Conservation (phyloP, 352 stramenopile species). For the Pythium utonaiense region DNA sequence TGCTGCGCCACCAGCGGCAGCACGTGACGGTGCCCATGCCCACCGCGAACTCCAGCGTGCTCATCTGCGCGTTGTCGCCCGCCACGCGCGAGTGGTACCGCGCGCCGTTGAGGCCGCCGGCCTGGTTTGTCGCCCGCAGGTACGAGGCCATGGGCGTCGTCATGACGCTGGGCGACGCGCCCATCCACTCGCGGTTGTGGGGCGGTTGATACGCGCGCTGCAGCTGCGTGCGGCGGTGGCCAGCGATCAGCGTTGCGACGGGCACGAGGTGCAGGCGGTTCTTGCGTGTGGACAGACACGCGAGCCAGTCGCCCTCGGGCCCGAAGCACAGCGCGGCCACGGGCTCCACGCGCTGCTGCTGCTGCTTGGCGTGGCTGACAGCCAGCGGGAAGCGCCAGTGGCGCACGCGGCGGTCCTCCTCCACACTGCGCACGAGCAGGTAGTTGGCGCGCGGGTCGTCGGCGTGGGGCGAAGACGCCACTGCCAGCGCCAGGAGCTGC, state of each 20-base stretch:
- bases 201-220: slow-evolving; percentile 46
- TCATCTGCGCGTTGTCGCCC: slow-evolving; percentile 82
- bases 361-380: slow-evolving; percentile 56
- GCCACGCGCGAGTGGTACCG: slow-evolving; percentile 81
- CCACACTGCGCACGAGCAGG: slow-evolving; percentile 67
- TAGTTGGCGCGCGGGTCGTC: slow-evolving; percentile 33
- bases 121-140: slow-evolving; percentile 75
- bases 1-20: slow-evolving; percentile 71
- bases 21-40: slow-evolving; percentile 71
- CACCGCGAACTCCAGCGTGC: slow-evolving; percentile 70
- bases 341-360: slow-evolving; percentile 40
- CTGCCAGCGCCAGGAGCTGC: slow-evolving; percentile 64
- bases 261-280: slow-evolving; percentile 78
- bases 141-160: slow-evolving; percentile 83
- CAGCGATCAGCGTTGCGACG: slow-evolving; percentile 53
- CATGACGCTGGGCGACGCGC: slow-evolving; percentile 65
- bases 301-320: slow-evolving; percentile 85
- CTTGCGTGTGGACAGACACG: slow-evolving; percentile 64
- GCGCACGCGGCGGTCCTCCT: slow-evolving; percentile 65
- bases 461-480: slow-evolving; percentile 21
- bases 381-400: slow-evolving; percentile 70
- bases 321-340: slow-evolving; percentile 72
- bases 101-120: slow-evolving; percentile 72
- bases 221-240: slow-evolving; percentile 55
- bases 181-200: slow-evolving; percentile 70